Evolutionary conservation across 495 filamentous ascomycete species (phyloP), one percentile per base, ranked within the genome.

Genomic region (Lentithecium fluviatile): DNA sequence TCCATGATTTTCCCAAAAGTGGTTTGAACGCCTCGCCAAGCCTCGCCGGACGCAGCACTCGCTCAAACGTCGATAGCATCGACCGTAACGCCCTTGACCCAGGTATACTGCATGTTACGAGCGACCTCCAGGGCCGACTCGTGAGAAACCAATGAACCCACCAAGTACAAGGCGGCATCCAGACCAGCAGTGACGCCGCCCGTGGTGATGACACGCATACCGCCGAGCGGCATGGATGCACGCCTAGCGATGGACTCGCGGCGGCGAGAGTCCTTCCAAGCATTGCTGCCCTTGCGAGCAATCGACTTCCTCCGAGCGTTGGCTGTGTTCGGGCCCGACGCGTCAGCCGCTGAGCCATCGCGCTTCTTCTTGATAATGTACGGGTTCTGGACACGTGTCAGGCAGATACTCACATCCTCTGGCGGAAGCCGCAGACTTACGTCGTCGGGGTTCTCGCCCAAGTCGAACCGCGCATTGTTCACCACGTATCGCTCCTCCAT

Each of bases 401-500:
- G n/a, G 29, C 29, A 32, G 29, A 32, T 32, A 32, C 10, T 32
- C 29, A 32, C 10, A 32, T 32, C 29, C 29, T 4, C 10, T 10
- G 3, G 29, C 29, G 10, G 3, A 32, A 10, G 29, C 29, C 29
- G 10, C 10, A 32, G 29, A 32, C 29, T 32, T 32, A 32, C 29
- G 73, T 88, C 84, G 38, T 87, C 85, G n/a, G 75, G 71, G 68
- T 87, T 83, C 61, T 87, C 83, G 55, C 85, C 85, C 37, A 89
- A 77, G 57, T 90, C 86, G 71, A 88, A 90, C 53, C 86, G 84
- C 45, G 87, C 79, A 71, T 90, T 90, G 75, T 90, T 90, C 68
- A 91, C 88, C 8, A 91, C 82, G 64, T 90, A 91, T 65, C 88
- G 80, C 69, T 88, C 85, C 60, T 91, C 87, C 58, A 90, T 78